Evolutionary conservation across 169 alveolate genomes (phyloP).

Genomic region (Cytauxzoon felis): DNA sequence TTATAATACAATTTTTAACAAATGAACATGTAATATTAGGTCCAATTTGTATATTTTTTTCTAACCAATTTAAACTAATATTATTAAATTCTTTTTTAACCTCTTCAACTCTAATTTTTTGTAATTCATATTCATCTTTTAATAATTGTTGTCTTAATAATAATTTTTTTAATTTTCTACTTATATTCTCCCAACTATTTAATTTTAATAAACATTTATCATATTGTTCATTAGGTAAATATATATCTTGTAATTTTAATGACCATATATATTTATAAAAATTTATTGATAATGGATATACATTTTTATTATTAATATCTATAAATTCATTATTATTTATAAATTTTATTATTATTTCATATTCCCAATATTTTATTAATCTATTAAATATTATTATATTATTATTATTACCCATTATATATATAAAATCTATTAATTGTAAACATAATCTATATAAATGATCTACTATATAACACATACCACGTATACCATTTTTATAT

Average conservation of each 20-base stretch:
- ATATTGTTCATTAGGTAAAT: constrained; percentile 54
- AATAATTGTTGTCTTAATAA: constrained; percentile 18
- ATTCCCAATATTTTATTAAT: neutral
- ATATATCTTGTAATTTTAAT: constrained; percentile 28
- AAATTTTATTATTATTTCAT: neutral
- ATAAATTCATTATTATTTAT: neutral
- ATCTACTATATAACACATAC: constrained; percentile 20
- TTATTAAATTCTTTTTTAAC: no score
- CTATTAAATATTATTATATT: neutral
- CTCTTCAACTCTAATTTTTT: no score
- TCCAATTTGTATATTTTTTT: constrained; percentile 20
- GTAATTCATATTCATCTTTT: constrained; percentile 20
- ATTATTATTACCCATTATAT: neutral
- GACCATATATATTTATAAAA: constrained; percentile 26
- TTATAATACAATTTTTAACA: constrained; percentile 12
- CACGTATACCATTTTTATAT: constrained; percentile 13
- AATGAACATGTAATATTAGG: constrained; percentile 33
- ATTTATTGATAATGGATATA: neutral
- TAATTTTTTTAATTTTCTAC: no score
- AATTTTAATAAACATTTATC: constrained; percentile 16
- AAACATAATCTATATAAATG: constrained; percentile 29
- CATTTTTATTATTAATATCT: neutral
- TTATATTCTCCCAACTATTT: constrained; percentile 18
- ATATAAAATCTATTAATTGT: constrained; percentile 26
- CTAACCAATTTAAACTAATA: constrained; percentile 29